These are phyloP conservation scores for Hyphopichia pseudoburtonii DNA, from an alignment of 1,139 yeast genomes.

Conservation along the genomic window DNA sequence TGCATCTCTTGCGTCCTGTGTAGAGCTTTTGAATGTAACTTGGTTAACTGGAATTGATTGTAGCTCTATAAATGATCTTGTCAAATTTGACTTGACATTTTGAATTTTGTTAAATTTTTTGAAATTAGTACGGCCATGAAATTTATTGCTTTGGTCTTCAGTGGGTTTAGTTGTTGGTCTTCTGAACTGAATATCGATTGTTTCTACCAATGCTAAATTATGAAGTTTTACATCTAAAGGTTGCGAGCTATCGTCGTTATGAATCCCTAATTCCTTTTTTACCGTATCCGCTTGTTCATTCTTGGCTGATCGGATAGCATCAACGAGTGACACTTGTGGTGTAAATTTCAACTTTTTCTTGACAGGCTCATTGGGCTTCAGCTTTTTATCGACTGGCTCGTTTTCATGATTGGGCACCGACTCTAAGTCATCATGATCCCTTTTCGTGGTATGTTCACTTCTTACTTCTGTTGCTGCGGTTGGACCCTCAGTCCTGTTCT, in stretches of 20 bases:
- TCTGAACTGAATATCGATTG: slow-evolving; percentile 24
- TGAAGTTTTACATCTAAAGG: slow-evolving; percentile 12
- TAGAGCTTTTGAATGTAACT: slow-evolving; percentile 9
- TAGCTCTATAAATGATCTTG: slow-evolving; percentile 27
- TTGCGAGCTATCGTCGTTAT: slow-evolving; percentile 11
- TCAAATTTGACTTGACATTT: slow-evolving; percentile 19
- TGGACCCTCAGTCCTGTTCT: no score
- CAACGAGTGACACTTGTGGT: slow-evolving; percentile 27
- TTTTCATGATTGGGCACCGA: not conserved
- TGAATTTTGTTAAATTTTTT: slow-evolving; percentile 34
- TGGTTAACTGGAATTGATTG: slow-evolving; percentile 17
- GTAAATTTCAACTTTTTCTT: slow-evolving; percentile 11
- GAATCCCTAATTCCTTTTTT: slow-evolving; percentile 30
- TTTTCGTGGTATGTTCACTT: no score
- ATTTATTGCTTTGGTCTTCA: slow-evolving; percentile 7
- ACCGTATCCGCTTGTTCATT: slow-evolving; percentile 22
- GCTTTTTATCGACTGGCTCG: not conserved
- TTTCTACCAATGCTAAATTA: slow-evolving; percentile 37
- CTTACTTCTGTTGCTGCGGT: no score
- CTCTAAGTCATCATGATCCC: not conserved
- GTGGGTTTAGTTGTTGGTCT: slow-evolving; percentile 4
- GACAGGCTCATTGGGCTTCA: not conserved
- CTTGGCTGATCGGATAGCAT: slow-evolving; percentile 36
- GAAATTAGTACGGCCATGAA: slow-evolving; percentile 34
- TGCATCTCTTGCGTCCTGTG: slow-evolving; percentile 7